These are phyloP conservation scores for Solanum bulbocastanum DNA, from an alignment of 257 asterid species.

Conservation along the genomic window DNA sequence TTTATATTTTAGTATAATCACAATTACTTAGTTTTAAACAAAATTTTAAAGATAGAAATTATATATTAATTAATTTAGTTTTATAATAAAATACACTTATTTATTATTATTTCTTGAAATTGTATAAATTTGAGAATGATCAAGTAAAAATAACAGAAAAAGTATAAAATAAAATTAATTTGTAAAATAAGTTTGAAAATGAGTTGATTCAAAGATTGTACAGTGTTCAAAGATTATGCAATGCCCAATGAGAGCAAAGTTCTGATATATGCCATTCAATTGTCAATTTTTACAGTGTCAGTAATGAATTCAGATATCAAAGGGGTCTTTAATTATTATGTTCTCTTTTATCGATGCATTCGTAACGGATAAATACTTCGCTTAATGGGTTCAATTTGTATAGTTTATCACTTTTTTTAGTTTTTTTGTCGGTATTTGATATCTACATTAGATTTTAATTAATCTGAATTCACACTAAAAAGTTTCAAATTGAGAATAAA, in stretches of 20 bases:
- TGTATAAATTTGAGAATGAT: too few relatives aligned
- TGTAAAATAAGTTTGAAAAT: neutral
- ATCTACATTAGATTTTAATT: rapidly evolving
- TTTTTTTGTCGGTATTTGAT: rapidly evolving
- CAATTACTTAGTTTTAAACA: too few relatives aligned
- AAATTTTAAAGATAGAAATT: too few relatives aligned
- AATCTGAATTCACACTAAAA: too few relatives aligned
- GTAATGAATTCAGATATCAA: neutral
- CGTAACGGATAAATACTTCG: neutral
- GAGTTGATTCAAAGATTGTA: neutral
- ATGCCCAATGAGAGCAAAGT: neutral
- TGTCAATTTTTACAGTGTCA: neutral
- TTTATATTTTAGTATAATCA: rapidly evolving
- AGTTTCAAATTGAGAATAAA: rapidly evolving
- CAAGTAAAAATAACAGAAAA: too few relatives aligned
- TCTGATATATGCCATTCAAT: neutral
- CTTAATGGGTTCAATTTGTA: too few relatives aligned
- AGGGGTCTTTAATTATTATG: neutral
- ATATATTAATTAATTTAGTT: too few relatives aligned
- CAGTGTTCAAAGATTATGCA: neutral
- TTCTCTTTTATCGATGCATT: neutral
- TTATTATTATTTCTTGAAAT: too few relatives aligned
- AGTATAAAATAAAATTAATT: too few relatives aligned
- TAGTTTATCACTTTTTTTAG: too few relatives aligned
- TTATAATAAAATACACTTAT: too few relatives aligned